These are phyloP conservation scores for Xylona heveae DNA, from an alignment of 495 filamentous ascomycete species.

Conservation along the genomic window DNA sequence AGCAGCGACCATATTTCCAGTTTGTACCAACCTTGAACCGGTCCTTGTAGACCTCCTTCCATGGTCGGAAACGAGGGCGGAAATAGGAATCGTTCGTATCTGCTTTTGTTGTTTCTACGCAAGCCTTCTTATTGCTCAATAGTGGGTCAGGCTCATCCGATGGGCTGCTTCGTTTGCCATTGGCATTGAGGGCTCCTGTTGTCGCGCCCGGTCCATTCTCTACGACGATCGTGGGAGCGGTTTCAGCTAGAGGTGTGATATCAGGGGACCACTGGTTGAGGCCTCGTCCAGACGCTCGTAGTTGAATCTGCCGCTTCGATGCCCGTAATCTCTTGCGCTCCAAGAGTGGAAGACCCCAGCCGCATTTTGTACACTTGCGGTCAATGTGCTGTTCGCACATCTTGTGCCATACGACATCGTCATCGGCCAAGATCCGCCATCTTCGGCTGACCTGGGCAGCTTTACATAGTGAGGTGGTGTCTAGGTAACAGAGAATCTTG, in stretches of 20 bases:
- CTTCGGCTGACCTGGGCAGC: slow-evolving; percentile 82
- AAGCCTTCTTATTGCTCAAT: no score
- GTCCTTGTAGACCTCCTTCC: slow-evolving; percentile 86
- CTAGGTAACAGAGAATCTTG: slow-evolving; percentile 81
- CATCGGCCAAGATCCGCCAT: slow-evolving; percentile 77
- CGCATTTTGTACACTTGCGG: slow-evolving; percentile 89
- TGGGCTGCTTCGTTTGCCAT: background rate
- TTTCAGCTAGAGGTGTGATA: slow-evolving; percentile 24
- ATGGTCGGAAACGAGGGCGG: slow-evolving; percentile 39
- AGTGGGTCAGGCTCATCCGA: no score
- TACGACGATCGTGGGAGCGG: no score
- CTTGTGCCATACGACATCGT: slow-evolving; percentile 93
- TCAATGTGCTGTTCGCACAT: slow-evolving; percentile 99
- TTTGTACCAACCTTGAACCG: slow-evolving; percentile 80
- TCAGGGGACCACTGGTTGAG: slow-evolving; percentile 31
- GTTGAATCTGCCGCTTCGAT: slow-evolving; percentile 66
- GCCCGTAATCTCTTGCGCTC: slow-evolving; percentile 75
- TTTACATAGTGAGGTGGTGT: slow-evolving; percentile 91
- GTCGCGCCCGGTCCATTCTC: no score
- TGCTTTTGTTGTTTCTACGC: background rate
- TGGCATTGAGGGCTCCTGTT: background rate
- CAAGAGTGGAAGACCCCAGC: slow-evolving; percentile 78
- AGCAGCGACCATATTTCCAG: slow-evolving; percentile 86
- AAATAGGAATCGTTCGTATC: slow-evolving; percentile 15
- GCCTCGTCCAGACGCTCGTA: slow-evolving; percentile 31